These are phyloP conservation scores for Serpula lacrymans DNA, from an alignment of 768 basidiomycete species.

Conservation along the genomic window DNA sequence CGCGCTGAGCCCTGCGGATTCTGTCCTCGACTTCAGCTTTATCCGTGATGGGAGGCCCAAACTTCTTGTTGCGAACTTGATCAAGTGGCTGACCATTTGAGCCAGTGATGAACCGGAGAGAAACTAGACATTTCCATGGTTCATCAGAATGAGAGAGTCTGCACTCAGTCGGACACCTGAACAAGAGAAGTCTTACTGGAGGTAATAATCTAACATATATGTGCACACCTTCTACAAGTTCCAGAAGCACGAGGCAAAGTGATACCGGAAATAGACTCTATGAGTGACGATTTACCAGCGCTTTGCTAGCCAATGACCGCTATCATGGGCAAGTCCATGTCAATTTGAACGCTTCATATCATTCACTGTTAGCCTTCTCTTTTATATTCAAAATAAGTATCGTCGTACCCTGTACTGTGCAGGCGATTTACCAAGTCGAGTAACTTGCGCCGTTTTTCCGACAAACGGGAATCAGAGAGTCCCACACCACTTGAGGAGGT, in stretches of 20 bases:
- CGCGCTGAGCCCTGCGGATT: constrained; percentile 61
- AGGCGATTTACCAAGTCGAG: constrained; percentile 52
- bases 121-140: constrained; percentile 51
- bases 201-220: constrained; percentile 31
- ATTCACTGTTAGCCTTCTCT: no score
- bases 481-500: no score
- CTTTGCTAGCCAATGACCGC: constrained; percentile 72
- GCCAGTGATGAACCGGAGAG: constrained; percentile 43
- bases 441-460: constrained; percentile 39
- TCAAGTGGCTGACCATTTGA: constrained; percentile 33
- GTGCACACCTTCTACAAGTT: constrained; percentile 64
- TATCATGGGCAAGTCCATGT: constrained; percentile 72
- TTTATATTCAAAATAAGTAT: no score
- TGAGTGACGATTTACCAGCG: constrained; percentile 74
- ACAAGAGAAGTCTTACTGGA: constrained; percentile 22
- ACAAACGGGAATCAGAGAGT: constrained; percentile 42
- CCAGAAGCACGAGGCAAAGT: constrained; percentile 69
- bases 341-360: constrained; percentile 67
- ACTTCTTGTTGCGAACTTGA: constrained; percentile 35
- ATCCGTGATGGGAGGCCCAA: constrained; percentile 47
- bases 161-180: constrained; percentile 58
- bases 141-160: constrained; percentile 39
- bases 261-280: constrained; percentile 74
- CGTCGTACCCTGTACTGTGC: constrained; percentile 54
- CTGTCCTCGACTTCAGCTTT: constrained; percentile 60